Evolutionary conservation across 2,329 filamentous ascomycete genomes (phyloP), one percentile per base, ranked within the genome.

Genomic region (Colletotrichum sp.): DNA sequence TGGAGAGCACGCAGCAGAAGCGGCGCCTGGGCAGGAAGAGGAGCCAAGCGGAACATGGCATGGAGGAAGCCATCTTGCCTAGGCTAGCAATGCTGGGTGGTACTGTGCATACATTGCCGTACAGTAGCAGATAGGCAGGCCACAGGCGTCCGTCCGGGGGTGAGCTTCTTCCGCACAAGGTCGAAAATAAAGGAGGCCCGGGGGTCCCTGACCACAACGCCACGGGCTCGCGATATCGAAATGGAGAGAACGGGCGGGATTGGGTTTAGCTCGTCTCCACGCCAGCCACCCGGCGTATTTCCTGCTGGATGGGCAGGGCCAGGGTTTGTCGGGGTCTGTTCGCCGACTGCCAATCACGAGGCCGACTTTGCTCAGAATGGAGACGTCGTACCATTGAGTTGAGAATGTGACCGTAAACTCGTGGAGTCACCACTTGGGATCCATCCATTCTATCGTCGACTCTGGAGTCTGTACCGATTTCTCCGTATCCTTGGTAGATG

Each of bases 231-330:
- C 72, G 75, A 72, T 76, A 72, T 75, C 57, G 44, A 52, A 34
- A 65, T 44, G 30, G 65, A 71, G 49, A 67, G 72, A 71, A 62
- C 66, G 36, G 52, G 67, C 32, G 30, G 26, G 60, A 72, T 78
- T 77, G 69, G 76, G 77, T 55, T 76, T 73, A 73, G 77, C 69
- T 67, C 67, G 60, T 55, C 64, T 65, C 69, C 69, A 62, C n/a
- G 76, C 77, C 77, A 78, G 77, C 77, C 77, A 78, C 62, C 75
- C 77, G 77, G 76, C 72, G 69, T 34, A 71, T 77, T 77, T 76
- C 49, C 71, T 69, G 59, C 75, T 75, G 64, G 34, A 59, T 57
- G 30, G 52, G 28, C 69, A 62, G 62, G 60, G 62, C 60, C 67
- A 59, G 67, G 67, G 64, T 69, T 68, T 39, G 65, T 60, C 21